Evolutionary conservation across 73 alveolate species (phyloP).

Genomic region (Tetrahymena borealis): DNA sequence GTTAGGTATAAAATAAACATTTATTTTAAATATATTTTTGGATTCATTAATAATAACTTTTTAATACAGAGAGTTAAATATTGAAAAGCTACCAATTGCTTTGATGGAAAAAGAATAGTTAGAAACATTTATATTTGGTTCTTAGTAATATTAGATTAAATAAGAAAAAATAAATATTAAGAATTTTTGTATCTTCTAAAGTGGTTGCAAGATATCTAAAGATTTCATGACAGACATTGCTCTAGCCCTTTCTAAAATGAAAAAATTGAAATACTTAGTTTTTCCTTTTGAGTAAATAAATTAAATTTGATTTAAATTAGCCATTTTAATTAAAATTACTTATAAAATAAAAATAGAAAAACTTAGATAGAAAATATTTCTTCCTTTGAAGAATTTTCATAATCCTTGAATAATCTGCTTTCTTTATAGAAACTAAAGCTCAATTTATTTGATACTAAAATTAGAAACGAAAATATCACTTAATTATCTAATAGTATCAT

Average conservation of each 20-base stretch:
- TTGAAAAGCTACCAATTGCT: no score
- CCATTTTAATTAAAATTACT: no score
- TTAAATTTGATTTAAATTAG: no score
- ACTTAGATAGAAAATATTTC: neutral
- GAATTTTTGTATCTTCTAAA: no score
- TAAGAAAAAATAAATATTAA: no score
- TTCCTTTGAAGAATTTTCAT: neutral
- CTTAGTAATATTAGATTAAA: no score
- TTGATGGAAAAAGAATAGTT: no score
- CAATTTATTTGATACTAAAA: neutral
- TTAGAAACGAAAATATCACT: neutral
- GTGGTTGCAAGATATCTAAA: neutral
- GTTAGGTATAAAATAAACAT: neutral
- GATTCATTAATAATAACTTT: no score
- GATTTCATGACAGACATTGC: neutral
- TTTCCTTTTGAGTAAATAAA: no score
- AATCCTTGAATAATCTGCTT: neutral
- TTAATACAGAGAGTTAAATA: no score
- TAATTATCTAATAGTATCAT: neutral
- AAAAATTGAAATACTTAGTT: neutral
- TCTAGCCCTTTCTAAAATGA: neutral
- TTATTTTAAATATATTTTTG: no score
- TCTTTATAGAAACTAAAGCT: neutral
- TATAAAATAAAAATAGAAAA: neutral
- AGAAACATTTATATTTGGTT: no score